These are phyloP conservation scores for Alternaria conjuncta DNA, from an alignment of 2,329 filamentous ascomycete species.

Conservation along the genomic window DNA sequence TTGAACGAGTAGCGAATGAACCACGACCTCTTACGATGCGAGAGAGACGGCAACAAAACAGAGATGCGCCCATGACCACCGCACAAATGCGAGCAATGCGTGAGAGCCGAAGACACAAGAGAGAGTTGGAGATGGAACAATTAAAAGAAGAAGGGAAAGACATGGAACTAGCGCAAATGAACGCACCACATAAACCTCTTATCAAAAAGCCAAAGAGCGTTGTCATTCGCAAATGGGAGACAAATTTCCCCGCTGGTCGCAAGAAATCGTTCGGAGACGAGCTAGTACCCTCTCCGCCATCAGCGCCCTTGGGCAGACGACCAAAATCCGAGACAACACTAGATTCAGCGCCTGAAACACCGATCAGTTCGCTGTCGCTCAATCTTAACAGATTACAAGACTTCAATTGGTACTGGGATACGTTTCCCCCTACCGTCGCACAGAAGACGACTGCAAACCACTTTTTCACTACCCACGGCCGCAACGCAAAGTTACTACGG, in stretches of 20 bases:
- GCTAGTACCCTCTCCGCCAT: constrained; percentile 23
- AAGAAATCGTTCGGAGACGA: neutral
- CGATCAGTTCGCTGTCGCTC: constrained; percentile 5
- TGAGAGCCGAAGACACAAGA: neutral
- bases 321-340: neutral
- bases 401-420: constrained; percentile 46
- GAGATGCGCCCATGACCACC: neutral
- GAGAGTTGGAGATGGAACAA: neutral
- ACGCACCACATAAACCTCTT: neutral
- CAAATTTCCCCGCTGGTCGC: neutral
- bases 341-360: constrained; percentile 5
- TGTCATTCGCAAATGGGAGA: neutral
- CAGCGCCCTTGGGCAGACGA: constrained; percentile 6
- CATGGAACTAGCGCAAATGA: neutral
- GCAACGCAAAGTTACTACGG: constrained; percentile 62
- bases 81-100: neutral
- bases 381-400: constrained; percentile 16
- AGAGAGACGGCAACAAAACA: constrained; percentile 9
- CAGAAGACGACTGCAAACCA: constrained; percentile 50
- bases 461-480: constrained; percentile 51
- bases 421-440: constrained; percentile 30
- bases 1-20: neutral
- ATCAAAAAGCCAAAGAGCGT: neutral
- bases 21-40: constrained; percentile 5
- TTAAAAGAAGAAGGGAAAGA: neutral